phyloP scores from a whole-genome alignment of 1,284 basidiomycete genomes.

The Mycena sp. region DNA sequence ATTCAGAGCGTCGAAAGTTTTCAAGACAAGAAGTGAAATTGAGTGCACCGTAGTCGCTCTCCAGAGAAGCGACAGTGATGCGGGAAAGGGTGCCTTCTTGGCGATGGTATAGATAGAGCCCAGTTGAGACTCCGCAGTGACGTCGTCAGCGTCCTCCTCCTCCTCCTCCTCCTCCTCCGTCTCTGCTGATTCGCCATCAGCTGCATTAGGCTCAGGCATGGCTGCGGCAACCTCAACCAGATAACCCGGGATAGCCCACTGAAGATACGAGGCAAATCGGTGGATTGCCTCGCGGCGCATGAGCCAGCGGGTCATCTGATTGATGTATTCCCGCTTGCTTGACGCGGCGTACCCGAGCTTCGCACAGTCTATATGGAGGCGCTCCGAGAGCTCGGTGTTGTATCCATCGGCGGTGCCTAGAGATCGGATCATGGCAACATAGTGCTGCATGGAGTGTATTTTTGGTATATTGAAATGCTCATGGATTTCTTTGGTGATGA shows the following conservation, averaged over 20 bases:
- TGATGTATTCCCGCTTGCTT: slow-evolving; percentile 36
- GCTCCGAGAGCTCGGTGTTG: too few relatives aligned
- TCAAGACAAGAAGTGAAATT: too few relatives aligned
- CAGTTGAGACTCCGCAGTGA: background rate
- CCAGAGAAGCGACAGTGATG: background rate
- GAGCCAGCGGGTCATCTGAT: slow-evolving; percentile 46
- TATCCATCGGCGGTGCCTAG: too few relatives aligned
- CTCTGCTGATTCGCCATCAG: background rate
- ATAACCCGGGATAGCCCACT: slow-evolving; percentile 8
- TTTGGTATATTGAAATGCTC: slow-evolving; percentile 41
- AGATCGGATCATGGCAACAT: too few relatives aligned
- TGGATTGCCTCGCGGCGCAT: slow-evolving; percentile 38
- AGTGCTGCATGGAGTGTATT: slow-evolving; percentile 40
- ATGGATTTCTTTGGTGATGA: slow-evolving; percentile 34
- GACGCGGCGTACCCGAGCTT: slow-evolving; percentile 34
- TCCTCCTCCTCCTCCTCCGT: background rate
- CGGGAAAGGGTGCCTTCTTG: slow-evolving; percentile 1
- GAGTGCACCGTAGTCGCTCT: too few relatives aligned
- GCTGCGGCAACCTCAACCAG: background rate
- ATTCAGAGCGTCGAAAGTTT: too few relatives aligned
- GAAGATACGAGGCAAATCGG: slow-evolving; percentile 5
- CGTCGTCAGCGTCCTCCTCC: background rate
- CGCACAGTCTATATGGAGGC: too few relatives aligned
- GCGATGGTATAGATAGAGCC: slow-evolving; percentile 1
- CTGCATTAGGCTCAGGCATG: background rate